Conservation (phyloP, 345 rosid genomes). For the Clausena lansium region DNA sequence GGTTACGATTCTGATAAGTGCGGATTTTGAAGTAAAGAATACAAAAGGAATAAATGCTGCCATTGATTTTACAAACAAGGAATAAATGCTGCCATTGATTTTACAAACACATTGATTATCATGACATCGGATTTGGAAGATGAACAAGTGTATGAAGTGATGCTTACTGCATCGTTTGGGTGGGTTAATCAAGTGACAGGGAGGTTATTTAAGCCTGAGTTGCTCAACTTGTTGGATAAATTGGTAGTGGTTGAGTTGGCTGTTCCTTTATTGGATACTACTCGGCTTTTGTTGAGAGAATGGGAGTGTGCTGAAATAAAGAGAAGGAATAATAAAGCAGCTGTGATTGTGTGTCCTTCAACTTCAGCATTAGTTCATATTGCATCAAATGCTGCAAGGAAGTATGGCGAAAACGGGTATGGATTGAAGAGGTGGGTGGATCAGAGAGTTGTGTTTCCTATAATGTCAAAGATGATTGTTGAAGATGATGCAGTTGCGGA, state of each 20-base stretch:
- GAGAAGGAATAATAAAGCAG: neutral
- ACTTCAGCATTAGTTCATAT: neutral
- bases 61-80: neutral
- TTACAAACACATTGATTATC: neutral
- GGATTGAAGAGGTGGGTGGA: slow-evolving; percentile 4
- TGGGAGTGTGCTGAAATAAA: neutral
- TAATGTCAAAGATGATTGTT: neutral
- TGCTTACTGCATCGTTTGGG: no score
- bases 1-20: neutral
- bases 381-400: neutral
- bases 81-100: no score
- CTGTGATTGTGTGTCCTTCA: neutral
- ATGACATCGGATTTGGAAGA: neutral
- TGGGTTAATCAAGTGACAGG: neutral
- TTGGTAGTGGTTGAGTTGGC: neutral
- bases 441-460: neutral
- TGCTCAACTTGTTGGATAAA: neutral
- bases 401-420: neutral
- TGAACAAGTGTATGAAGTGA: neutral
- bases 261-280: neutral
- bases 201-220: neutral
- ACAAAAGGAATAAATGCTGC: no score
- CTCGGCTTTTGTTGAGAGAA: neutral
- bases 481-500: neutral
- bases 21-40: no score